These are phyloP conservation scores for Phaeosphaeriaceae sp. DNA, from an alignment of 2,329 filamentous ascomycete species.

Conservation along the genomic window DNA sequence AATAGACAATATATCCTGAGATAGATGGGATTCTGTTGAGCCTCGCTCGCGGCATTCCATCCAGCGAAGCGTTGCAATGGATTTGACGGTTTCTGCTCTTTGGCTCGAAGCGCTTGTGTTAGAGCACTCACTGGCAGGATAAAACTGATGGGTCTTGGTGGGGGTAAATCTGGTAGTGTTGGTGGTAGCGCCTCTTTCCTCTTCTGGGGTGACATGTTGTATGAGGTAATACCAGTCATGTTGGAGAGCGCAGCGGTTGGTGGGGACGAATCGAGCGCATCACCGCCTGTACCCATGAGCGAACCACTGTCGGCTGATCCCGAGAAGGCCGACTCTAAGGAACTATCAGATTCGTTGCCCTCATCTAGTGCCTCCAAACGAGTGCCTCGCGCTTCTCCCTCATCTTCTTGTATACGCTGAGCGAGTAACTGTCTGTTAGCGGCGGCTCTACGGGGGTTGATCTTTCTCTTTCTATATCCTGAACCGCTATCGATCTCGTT, in stretches of 20 bases:
- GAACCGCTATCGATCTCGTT: slow-evolving; percentile 73
- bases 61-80: slow-evolving; percentile 80
- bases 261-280: slow-evolving; percentile 62
- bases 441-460: slow-evolving; percentile 65
- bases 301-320: slow-evolving; percentile 67
- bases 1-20: slow-evolving; percentile 80
- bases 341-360: slow-evolving; percentile 48
- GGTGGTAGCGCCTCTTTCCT: slow-evolving; percentile 55
- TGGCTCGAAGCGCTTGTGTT: slow-evolving; percentile 74
- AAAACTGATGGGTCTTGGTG: slow-evolving; percentile 74
- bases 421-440: slow-evolving; percentile 60
- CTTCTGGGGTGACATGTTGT: slow-evolving; percentile 66
- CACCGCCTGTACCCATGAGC: slow-evolving; percentile 69
- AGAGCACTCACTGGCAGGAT: slow-evolving; percentile 73
- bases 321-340: slow-evolving; percentile 49
- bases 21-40: slow-evolving; percentile 68
- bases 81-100: slow-evolving; percentile 70
- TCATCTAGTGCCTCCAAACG: slow-evolving; percentile 51
- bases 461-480: slow-evolving; percentile 67
- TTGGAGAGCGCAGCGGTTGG: slow-evolving; percentile 50
- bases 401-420: slow-evolving; percentile 60
- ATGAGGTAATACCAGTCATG: slow-evolving; percentile 52
- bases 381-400: slow-evolving; percentile 36
- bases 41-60: slow-evolving; percentile 78
- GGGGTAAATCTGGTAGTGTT: slow-evolving; percentile 70